Conservation (phyloP, 1,139 yeast genomes). For the Ashbya aceris region DNA sequence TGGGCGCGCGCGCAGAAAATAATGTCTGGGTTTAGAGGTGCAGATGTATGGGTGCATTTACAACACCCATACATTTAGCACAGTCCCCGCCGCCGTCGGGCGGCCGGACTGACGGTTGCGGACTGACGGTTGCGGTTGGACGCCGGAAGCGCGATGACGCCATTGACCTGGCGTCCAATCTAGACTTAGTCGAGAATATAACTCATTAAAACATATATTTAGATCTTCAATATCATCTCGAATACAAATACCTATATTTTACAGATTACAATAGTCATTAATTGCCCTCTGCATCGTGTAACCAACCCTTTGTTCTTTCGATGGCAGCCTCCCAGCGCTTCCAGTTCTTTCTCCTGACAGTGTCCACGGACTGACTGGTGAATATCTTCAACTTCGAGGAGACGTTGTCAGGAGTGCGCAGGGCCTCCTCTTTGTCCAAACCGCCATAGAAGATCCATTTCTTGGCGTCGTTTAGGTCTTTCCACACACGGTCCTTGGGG, state of each 20-base stretch:
- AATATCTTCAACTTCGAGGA: conserved; percentile 31
- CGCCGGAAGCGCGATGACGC: no score
- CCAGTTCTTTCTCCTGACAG: conserved; percentile 58
- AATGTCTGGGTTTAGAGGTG: neutral
- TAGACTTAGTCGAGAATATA: no score
- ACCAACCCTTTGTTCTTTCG: conserved; percentile 72
- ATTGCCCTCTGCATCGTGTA: conserved; percentile 22
- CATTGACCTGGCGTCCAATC: no score
- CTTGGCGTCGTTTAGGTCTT: conserved; percentile 55
- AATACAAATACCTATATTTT: no score
- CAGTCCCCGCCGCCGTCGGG: no score
- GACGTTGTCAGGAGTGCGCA: conserved; percentile 8
- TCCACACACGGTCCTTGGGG: conserved; percentile 58
- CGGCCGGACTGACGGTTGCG: no score
- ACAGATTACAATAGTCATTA: neutral
- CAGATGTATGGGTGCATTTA: neutral
- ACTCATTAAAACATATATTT: no score
- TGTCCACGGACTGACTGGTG: conserved; percentile 49
- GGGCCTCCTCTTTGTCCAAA: conserved; percentile 24
- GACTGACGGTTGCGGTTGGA: no score
- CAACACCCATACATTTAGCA: neutral
- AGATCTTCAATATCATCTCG: no score
- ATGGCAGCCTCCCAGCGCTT: conserved; percentile 76
- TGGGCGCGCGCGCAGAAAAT: neutral
- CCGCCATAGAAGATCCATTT: conserved; percentile 28